Evolutionary conservation across 768 basidiomycete species (phyloP), one percentile per base, ranked within the genome.

Genomic region (Suillus spraguei): DNA sequence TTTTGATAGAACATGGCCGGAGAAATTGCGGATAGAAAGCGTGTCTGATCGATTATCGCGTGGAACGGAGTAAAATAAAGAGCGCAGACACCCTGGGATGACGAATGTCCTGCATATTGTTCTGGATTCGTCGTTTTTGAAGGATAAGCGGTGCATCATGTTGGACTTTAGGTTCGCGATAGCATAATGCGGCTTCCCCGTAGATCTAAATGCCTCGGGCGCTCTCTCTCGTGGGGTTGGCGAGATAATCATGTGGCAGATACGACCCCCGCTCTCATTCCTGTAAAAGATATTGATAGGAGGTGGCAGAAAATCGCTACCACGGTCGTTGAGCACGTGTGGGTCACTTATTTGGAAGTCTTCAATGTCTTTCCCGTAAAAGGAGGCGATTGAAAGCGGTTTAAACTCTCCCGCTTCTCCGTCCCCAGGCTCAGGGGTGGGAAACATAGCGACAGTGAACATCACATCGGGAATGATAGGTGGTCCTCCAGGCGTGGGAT

Each of bases 1-100:
- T 76, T 67, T 76, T 77, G 66, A 77, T 60, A 72, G 82, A 78
- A 68, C 44, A 28, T 76, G 69, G 56, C 76, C 75, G 62, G 75
- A 78, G 52, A 76, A 75, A 1, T 69, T 69, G 16, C 68, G 71
- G 11, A 76, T n/a, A 28, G 71, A 68, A 3, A 72, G 69, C 16
- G 66, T 68, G 20, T 75, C 76, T 1, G 65, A 47, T 44, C 68
- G 71, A 36, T 72, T 71, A 8, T 71, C 67, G 6, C 68, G 65
- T 13, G 68, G 59, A 11, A 72, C 69, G 59, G 71, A 67, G 54
- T 75, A 77, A 8, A 78, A 61, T 14, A 77, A 69, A 53, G 76
- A 72, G 1, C 77, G 76, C 41, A 76, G 69, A 41, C 60, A 75
- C 1, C 76, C 76, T 16, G 70, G 63, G n/a, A 78, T 67, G 4